Base-by-base conservation (phyloP, 2,329 filamentous ascomycete genomes). In the Aspergillus flavus region DNA sequence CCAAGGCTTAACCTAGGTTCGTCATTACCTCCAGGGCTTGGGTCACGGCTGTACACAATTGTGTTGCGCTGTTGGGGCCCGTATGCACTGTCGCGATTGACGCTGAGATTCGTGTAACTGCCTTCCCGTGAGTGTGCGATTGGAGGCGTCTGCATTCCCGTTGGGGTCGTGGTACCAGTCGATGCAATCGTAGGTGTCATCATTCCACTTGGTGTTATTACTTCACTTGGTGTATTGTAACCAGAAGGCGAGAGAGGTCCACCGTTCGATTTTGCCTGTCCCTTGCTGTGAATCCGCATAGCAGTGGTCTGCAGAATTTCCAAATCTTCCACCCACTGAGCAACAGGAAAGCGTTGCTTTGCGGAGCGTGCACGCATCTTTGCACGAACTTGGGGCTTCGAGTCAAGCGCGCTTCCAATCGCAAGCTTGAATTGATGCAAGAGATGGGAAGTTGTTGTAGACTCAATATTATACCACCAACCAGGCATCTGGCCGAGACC, bases 381-480 rank as follows among this genome's bases (percentile, higher is more conserved):
- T 1, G 85, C 85, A 60, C 88, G 80, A 30, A 84, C 84, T 41
- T 85, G 80, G 16, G 77, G 76, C 66, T 85, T 85, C 1, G 86
- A 88, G 59, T 80, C 84, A 59, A 90, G 73, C 1, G 88, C 88
- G 58, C 82, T 82, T n/a, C 85, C 78, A 65, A 90, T 89, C 14
- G 88, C 86, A 66, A 83, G 81, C 73, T 86, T 87, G 79, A 90
- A 90, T 71, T 90, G 88, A 53, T 86, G 84, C 59, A 90, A 79
- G 50, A 89, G 76, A 77, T 90, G 88, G 50, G 83, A 83, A 0
- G 87, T 88, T 1, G 86, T 86, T 6, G 83, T 87, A 0, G 86
- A 89, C 72, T 90, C 88, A 61, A 90, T 85, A 0, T 88, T 89
- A 73, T 86, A 90, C 88, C 88, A 90, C 85, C 87, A 90, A 28